Evolutionary conservation across 1,284 basidiomycete species (phyloP).

Genomic region (Leccinum fallax): DNA sequence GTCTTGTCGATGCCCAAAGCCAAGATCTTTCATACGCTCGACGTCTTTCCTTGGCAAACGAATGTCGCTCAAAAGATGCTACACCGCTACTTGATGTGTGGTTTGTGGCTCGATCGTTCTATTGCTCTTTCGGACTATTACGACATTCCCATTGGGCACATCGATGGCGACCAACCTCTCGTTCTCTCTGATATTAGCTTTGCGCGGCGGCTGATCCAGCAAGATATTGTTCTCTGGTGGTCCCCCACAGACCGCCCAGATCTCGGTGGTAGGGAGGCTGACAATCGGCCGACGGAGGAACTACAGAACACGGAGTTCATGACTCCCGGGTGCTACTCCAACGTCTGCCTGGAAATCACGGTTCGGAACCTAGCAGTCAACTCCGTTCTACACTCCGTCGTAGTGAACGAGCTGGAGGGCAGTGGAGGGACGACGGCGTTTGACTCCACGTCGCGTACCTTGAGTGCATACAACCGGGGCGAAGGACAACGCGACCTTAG

Average conservation of each 20-base stretch:
- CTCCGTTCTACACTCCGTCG: constrained; percentile 90
- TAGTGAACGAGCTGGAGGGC: constrained; percentile 97
- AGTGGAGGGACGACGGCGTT: constrained; percentile 91
- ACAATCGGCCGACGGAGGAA: constrained; percentile 78
- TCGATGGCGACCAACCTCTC: constrained; percentile 88
- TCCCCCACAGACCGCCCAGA: constrained; percentile 89
- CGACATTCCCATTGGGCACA: constrained; percentile 90
- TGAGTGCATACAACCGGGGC: constrained; percentile 88
- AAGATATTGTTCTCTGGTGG: constrained; percentile 98
- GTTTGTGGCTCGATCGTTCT: constrained; percentile 81
- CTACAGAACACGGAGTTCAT: constrained; percentile 87
- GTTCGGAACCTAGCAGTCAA: constrained; percentile 94
- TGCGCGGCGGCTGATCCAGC: constrained; percentile 81
- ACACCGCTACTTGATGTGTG: constrained; percentile 78
- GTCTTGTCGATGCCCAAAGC: constrained; percentile 84
- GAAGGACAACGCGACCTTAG: constrained; percentile 77
- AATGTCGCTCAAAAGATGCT: constrained; percentile 81
- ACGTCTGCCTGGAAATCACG: constrained; percentile 90
- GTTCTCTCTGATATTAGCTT: constrained; percentile 91
- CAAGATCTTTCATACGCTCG: constrained; percentile 71
- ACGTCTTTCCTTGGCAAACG: constrained; percentile 78
- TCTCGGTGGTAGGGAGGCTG: constrained; percentile 91
- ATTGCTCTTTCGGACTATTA: constrained; percentile 88
- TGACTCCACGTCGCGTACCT: constrained; percentile 87
- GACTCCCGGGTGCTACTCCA: constrained; percentile 86